Conservation (phyloP, 768 basidiomycete species). For the Astraeus odoratus region DNA sequence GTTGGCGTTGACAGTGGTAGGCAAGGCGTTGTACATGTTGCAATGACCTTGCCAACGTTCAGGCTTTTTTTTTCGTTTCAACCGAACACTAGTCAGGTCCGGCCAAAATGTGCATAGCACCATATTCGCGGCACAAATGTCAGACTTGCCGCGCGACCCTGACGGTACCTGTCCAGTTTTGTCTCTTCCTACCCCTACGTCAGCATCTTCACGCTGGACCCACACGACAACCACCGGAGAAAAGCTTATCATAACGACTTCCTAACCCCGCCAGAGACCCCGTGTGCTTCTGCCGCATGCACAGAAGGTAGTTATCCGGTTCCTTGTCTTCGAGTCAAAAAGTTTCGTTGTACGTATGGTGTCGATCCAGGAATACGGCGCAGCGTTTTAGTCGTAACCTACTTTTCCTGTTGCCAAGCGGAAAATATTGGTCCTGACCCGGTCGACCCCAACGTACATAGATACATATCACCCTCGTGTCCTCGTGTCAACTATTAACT, state of each 20-base stretch:
- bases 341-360: not conserved
- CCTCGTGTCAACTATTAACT: slow-evolving; percentile 7
- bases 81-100: no score
- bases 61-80: no score
- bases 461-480: not conserved
- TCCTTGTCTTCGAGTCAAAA: not conserved
- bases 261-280: not conserved
- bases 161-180: not conserved
- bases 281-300: not conserved
- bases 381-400: not conserved
- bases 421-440: not conserved
- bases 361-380: not conserved
- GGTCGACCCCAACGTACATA: not conserved
- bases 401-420: not conserved
- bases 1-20: no score
- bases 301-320: not conserved
- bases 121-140: not conserved
- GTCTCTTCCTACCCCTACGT: not conserved
- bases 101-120: not conserved
- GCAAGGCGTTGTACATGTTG: no score
- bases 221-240: not conserved
- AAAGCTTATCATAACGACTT: not conserved
- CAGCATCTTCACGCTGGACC: not conserved
- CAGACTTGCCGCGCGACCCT: not conserved
- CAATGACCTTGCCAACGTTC: no score